A percentile compares a stretch with the other conserved stretches of the same genome.
Conservation (phyloP, 192 early-diverging fungal genomes). For the Coemansia umbellata region DNA sequence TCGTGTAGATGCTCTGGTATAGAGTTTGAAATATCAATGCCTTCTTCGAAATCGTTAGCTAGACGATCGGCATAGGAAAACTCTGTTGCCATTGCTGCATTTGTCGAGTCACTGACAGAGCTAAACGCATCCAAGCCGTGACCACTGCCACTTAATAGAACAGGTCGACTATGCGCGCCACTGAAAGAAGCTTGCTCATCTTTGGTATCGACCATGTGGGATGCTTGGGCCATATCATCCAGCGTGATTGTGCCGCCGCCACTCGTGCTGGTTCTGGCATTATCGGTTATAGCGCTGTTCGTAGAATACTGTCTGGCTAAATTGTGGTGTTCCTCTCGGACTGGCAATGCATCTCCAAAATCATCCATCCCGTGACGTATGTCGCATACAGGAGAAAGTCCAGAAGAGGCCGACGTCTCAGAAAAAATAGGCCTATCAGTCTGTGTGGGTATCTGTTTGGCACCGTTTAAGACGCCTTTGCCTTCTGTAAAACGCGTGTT, state of each 20-base stretch:
- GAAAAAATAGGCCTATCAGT: too few relatives aligned
- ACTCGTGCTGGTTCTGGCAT: slow-evolving; percentile 7
- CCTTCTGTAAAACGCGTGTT: background rate
- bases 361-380: background rate
- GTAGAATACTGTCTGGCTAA: background rate
- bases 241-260: slow-evolving; percentile 32
- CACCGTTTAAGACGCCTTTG: too few relatives aligned
- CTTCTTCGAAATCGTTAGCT: background rate
- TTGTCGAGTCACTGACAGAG: background rate
- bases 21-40: background rate
- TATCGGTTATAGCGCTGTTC: slow-evolving; percentile 6
- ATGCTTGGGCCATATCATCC: slow-evolving; percentile 24
- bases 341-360: background rate
- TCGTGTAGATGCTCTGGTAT: background rate
- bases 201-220: background rate
- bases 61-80: slow-evolving; percentile 3
- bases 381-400: background rate
- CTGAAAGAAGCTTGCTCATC: too few relatives aligned
- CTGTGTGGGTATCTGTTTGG: too few relatives aligned
- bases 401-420: background rate
- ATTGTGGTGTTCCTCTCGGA: background rate
- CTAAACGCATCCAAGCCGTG: too few relatives aligned
- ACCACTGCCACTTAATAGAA: too few relatives aligned
- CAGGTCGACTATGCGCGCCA: too few relatives aligned
- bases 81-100: background rate